Conservation (phyloP, 2,329 filamentous ascomycete species). For the Fusarium austroafricanum region DNA sequence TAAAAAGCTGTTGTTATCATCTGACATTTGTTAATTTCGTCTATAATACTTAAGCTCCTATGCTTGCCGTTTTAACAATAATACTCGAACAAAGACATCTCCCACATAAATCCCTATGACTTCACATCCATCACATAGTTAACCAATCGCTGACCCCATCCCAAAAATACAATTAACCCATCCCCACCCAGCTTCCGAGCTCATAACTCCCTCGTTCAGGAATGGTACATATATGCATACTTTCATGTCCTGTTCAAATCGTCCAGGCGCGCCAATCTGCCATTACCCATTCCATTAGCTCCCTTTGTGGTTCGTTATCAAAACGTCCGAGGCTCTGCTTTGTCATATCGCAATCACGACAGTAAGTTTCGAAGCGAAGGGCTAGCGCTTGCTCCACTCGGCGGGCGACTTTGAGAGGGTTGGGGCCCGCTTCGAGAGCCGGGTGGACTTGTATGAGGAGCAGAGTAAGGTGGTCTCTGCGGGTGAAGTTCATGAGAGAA, state of each 20-base stretch:
- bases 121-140: conserved; percentile 8
- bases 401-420: conserved; percentile 53
- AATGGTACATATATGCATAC: too few relatives aligned
- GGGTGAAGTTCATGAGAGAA: conserved; percentile 57
- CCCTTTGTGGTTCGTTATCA: too few relatives aligned
- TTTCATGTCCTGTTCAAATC: background rate
- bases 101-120: conserved; percentile 2
- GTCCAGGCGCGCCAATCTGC: background rate
- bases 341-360: conserved; percentile 57
- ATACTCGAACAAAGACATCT: conserved; percentile 22
- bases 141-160: conserved; percentile 27
- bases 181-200: conserved; percentile 7
- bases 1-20: background rate
- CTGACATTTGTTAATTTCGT: conserved; percentile 10
- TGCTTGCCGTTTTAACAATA: conserved; percentile 18
- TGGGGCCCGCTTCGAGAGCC: conserved; percentile 55
- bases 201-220: background rate
- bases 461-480: conserved; percentile 56
- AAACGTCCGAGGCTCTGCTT: background rate
- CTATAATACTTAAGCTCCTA: conserved; percentile 23
- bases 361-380: conserved; percentile 80
- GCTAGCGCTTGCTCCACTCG: conserved; percentile 79
- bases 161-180: conserved; percentile 14
- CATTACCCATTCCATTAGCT: background rate
- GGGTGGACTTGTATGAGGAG: conserved; percentile 60